Conservation (phyloP, 768 basidiomycete species). For the Suillus americanus region DNA sequence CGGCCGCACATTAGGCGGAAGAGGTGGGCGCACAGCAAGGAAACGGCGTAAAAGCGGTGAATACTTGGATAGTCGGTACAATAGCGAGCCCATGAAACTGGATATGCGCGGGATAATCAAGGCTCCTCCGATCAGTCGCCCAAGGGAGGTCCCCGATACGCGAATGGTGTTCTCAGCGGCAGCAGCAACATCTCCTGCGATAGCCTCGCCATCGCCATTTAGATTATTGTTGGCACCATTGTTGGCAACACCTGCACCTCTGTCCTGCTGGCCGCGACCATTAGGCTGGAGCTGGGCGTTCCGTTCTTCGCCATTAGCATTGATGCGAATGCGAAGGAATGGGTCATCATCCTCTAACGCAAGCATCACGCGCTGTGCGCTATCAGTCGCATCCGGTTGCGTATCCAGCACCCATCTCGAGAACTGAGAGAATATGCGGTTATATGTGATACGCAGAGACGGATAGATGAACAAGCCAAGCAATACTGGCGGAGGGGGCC, state of each 20-base stretch:
- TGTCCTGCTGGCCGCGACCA: constrained; percentile 13
- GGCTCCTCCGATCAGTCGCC: constrained; percentile 68
- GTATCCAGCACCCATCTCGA: constrained; percentile 46
- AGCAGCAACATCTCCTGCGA: constrained; percentile 36
- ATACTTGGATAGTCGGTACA: constrained; percentile 50
- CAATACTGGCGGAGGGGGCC: constrained; percentile 63
- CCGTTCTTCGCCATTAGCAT: constrained; percentile 34
- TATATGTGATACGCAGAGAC: constrained; percentile 44
- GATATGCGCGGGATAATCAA: constrained; percentile 68
- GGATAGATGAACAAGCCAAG: constrained; percentile 56
- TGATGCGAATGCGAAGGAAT: constrained; percentile 27
- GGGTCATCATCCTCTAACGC: constrained; percentile 28
- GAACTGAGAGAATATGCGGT: constrained; percentile 37
- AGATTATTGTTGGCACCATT: constrained; percentile 13
- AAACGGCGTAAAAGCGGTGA: constrained; percentile 28
- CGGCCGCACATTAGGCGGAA: constrained; percentile 10
- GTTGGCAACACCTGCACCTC: constrained; percentile 11
- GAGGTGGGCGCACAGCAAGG: constrained; percentile 22
- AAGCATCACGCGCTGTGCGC: constrained; percentile 21
- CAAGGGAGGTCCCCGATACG: constrained; percentile 57
- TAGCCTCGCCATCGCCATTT: constrained; percentile 10
- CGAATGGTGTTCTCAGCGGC: constrained; percentile 61
- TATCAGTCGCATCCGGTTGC: constrained; percentile 17
- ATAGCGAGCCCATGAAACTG: constrained; percentile 59
- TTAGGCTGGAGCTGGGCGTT: constrained; percentile 14